Evolutionary conservation across 208 protist species (phyloP), one percentile per base, ranked within the genome.

Genomic region (Lotmaria passim): DNA sequence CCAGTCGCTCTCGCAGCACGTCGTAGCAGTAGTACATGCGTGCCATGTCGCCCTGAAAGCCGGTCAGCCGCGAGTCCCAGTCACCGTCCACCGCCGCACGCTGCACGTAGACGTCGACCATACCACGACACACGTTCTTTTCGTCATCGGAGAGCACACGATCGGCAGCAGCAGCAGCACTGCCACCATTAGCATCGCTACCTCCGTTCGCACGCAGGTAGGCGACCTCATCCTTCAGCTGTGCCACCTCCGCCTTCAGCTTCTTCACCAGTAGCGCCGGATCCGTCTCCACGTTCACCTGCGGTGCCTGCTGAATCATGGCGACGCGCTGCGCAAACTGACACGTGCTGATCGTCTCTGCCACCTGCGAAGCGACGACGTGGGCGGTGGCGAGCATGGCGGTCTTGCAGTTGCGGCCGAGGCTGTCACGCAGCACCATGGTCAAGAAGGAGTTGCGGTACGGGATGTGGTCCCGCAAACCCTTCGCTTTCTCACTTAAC

Each of bases 381-480:
- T 94, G 89, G 10, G 88, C 89, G 0, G 92, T 96, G 52, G 94
- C 93, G n/a, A 98, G 77, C 91, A 98, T 98, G 23, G 81, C 75
- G 14, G 94, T 98, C 79, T 92, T 96, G 48, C 97, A 98, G 85
- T 99, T 99, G 26, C 97, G 97, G 8, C 93, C 93, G 14, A 97
- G 80, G 60, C 89, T 94, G 71, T 97, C 91, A 3, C 91, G 91
- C 60, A 99, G 86, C 46, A 98, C 83, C 85, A 97, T 90, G 3
- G 97, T 99, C 79, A 99, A 89, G 63, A 97, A 97, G 24, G 86
- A 97, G 82, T 98, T 94, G 43, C 96, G 93, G 72, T 94, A 99
- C 28, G 97, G 97, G 21, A 98, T 73, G 83, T 99, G 97, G 31
- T 93, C 93, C 14, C 89, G 82, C 24, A 79, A 34, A 4, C 84